Evolutionary conservation across 2,329 filamentous ascomycete species (phyloP).

Genomic region (Eutypella sp.): DNA sequence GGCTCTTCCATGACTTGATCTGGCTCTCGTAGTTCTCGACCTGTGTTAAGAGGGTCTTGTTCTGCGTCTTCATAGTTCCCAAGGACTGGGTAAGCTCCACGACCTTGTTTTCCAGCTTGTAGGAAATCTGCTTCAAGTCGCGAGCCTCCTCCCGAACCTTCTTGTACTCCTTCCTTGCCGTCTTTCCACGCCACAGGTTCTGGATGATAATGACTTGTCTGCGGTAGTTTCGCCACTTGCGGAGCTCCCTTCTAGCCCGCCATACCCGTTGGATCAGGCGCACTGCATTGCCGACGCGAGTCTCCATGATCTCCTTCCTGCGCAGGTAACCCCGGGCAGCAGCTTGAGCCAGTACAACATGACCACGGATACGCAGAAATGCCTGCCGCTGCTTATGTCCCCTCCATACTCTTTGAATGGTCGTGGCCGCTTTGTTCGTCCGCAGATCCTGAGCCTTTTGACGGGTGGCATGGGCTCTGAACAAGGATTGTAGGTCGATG

Average conservation of each 20-base stretch:
- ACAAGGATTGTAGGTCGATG: constrained; percentile 71
- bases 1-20: constrained; percentile 91
- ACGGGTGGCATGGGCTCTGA: constrained; percentile 73
- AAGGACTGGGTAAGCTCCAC: constrained; percentile 94
- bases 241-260: constrained; percentile 74
- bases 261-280: constrained; percentile 86
- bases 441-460: constrained; percentile 75
- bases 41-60: constrained; percentile 82
- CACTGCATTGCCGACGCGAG: constrained; percentile 85
- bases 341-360: constrained; percentile 85
- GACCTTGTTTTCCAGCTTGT: constrained; percentile 99
- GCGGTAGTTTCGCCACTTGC: constrained; percentile 81
- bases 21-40: constrained; percentile 95
- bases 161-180: constrained; percentile 82
- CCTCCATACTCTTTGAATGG: constrained; percentile 92
- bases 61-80: constrained; percentile 88
- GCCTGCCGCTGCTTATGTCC: constrained; percentile 83
- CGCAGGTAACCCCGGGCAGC: constrained; percentile 87
- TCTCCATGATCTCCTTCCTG: constrained; percentile 89
- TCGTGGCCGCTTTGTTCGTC: constrained; percentile 80
- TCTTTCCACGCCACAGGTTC: constrained; percentile 84
- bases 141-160: constrained; percentile 87
- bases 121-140: constrained; percentile 98
- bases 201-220: constrained; percentile 86
- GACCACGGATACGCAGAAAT: constrained; percentile 72